These are phyloP conservation scores for Conticribra weissflogii DNA, from an alignment of 108 stramenopile species.

Conservation along the genomic window DNA sequence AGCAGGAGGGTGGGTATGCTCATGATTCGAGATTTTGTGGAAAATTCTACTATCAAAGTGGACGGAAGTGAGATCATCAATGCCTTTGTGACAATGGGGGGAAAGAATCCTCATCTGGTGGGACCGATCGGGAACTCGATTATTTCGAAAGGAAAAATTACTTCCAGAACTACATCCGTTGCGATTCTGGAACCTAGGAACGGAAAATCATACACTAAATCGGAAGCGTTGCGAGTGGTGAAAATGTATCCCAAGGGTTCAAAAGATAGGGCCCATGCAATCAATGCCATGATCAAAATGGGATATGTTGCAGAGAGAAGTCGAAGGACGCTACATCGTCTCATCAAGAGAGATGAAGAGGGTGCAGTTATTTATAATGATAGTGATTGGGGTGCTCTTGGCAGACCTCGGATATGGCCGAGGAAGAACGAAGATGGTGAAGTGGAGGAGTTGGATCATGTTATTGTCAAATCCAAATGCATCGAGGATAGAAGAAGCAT, in stretches of 20 bases:
- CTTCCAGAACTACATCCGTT: not conserved
- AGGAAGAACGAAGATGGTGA: not conserved
- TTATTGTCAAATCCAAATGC: no score
- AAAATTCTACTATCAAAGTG: not conserved
- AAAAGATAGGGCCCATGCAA: constrained; percentile 2
- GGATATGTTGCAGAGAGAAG: not conserved
- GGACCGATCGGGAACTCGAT: not conserved
- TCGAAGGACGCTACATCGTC: not conserved
- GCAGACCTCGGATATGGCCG: not conserved
- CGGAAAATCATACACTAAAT: constrained; percentile 12
- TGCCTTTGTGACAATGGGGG: not conserved
- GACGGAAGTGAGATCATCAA: not conserved
- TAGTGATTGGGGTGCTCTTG: not conserved
- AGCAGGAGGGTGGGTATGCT: not conserved
- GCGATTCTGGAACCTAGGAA: constrained; percentile 11
- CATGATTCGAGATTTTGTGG: not conserved
- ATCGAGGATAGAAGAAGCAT: no score
- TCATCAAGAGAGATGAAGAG: not conserved
- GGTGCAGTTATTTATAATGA: not conserved
- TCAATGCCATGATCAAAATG: constrained; percentile 12
- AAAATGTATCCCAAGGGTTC: constrained; percentile 3
- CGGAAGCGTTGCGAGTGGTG: constrained; percentile 3
- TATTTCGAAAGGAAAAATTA: not conserved
- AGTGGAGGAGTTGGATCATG: no score
- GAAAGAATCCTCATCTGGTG: no score